Base-by-base conservation (phyloP, 1,284 basidiomycete genomes). In the Ganoderma multipileum region DNA sequence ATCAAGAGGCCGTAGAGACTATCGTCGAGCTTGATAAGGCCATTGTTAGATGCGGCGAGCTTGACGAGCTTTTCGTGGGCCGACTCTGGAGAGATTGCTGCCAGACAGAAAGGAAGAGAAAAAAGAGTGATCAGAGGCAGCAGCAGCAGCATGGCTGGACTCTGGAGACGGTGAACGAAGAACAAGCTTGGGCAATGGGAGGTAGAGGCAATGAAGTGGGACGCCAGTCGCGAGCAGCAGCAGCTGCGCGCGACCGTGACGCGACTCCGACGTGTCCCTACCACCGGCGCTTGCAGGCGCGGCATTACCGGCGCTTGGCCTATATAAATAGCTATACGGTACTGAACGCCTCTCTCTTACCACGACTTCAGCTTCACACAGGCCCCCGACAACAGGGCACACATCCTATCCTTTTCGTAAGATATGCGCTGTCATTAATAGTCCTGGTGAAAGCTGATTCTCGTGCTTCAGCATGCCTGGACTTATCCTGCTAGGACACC, bases 1-100 rank as follows among this genome's bases (percentile, higher is more conserved):
- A 89, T 91, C 72, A 98, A 81, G 66, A 95, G 84, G 76, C 96
- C 92, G 81, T 91, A 98, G 2, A 87, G 83, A 33, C 84, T 84
- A 36, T 90, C 82, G 79, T 96, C 87, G 73, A 98, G 91, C 72
- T 85, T 89, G 80, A 98, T 92, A 76, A 96, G 78, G 66, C 95
- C 95, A 76, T 91, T 89, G 71, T 88, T 88, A 0, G 87, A 83
- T 1, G 87, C 83, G 20, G 95, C 92, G 36, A 95, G 85, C 16
- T 87, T 79, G 11, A 84, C 79, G 65, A 95, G 87, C 75, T 90
- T 83, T 64, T 88, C 82, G 28, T 83, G 83, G 54, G 78, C 77
- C 1, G 84, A 76, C 0, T 77, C 76, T 42, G 78, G 76, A 4
- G 85, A 79, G 0, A 83, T 23, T 60, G 58, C 83, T 58, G 84